Base-by-base conservation (phyloP, 352 stramenopile species). In the Phytophthora cajani region DNA sequence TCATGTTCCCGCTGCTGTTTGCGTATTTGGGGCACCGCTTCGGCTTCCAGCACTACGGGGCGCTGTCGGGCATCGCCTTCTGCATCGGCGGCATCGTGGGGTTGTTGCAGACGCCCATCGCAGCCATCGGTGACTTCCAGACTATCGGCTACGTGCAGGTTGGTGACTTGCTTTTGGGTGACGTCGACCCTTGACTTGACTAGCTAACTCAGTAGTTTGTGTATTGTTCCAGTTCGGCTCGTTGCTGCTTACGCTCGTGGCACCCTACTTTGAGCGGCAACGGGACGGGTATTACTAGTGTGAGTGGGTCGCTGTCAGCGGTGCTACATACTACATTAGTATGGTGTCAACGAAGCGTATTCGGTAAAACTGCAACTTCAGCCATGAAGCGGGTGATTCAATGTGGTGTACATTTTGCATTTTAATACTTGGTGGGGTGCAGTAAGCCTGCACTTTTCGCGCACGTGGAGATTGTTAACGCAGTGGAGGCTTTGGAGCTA, bases 1-100 rank as follows among this genome's bases (percentile, higher is more conserved):
- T 93, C 74, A 77, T 96, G 27, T 97, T 92, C 61, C 82, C 89
- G 33, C 74, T 95, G 63, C 77, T 94, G 52, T 97, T 97, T 67
- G 84, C 87, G 51, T 93, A 90, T 30, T 57, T 97, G 21, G 87
- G 87, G 14, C 78, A 92, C 51, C 80, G 75, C 50, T 90, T 97
- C 40, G 90, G 90, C 27, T 96, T 95, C 74, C 81, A 87, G 58
- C 90, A 96, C 72, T 96, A 92, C 70, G 90, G 90, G 14, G 82
- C 91, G 25, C 71, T 96, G 32, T 85, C 82, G 25, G 91, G 91
- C 14, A 88, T 94, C 38, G 79, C 84, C 6, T 95, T 96, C 64
- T 81, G 77, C 62, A 69, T 95, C 3, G 88, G 83, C 44, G 88
- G 82, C 23, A 30, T 88, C 11, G 78, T 92, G 19, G 81, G 84